Conservation (phyloP, 306 rosid genomes). For the Geum urbanum region DNA sequence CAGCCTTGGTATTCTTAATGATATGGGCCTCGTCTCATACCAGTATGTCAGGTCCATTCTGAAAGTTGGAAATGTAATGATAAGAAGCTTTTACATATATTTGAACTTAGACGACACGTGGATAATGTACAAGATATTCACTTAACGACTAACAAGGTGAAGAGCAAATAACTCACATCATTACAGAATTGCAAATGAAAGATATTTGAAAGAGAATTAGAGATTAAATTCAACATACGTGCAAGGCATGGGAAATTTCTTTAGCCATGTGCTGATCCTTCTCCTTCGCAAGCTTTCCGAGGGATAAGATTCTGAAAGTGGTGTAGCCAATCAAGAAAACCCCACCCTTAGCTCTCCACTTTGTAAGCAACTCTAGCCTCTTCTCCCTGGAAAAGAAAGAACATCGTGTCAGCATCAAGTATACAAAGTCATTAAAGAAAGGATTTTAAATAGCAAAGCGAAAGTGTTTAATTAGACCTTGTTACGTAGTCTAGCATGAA, state of each 20-base stretch:
- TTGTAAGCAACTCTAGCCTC: constrained; percentile 69
- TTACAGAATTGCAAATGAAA: constrained; percentile 5
- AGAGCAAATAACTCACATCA: not conserved
- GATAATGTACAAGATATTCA: not conserved
- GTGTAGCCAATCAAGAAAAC: constrained; percentile 82
- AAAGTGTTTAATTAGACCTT: constrained; percentile 42
- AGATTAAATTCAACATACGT: constrained; percentile 39
- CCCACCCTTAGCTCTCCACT: constrained; percentile 96
- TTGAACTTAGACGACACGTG: not conserved
- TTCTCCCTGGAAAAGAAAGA: constrained; percentile 61
- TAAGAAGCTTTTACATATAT: not conserved
- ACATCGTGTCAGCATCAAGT: constrained; percentile 25
- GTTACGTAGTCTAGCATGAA: constrained; percentile 92
- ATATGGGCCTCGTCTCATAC: constrained; percentile 99
- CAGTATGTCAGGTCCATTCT: constrained; percentile 98
- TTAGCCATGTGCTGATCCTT: constrained; percentile 68
- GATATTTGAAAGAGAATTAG: not conserved
- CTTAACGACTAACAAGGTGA: constrained; percentile 1
- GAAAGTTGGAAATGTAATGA: constrained; percentile 20
- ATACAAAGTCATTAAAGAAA: not conserved
- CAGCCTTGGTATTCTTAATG: constrained; percentile 90
- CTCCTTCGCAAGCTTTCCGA: constrained; percentile 82
- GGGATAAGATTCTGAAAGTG: constrained; percentile 79
- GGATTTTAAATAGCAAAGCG: not conserved
- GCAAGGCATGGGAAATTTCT: constrained; percentile 75